A percentile compares a stretch with the other conserved stretches of the same genome.
phyloP scores from a whole-genome alignment of 306 rosid species.

The Coriaria nepalensis region DNA sequence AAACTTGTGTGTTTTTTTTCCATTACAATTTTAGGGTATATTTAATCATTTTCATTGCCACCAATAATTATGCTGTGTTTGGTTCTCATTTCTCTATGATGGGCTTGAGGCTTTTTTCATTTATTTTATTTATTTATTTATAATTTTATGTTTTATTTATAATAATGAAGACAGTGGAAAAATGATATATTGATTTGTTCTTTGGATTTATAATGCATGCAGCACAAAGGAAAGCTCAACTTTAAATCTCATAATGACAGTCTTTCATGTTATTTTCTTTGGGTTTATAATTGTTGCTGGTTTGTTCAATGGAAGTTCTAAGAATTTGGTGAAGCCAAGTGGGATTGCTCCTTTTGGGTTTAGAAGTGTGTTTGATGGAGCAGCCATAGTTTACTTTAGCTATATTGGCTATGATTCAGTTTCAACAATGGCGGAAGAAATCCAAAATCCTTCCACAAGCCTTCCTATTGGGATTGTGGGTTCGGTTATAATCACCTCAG shows the following conservation, averaged over 20 bases:
- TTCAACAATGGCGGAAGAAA: conserved; percentile 94
- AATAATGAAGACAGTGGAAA: conserved; percentile 17
- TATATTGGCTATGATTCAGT: conserved; percentile 93
- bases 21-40: too few relatives aligned
- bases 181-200: conserved; percentile 16
- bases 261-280: conserved; percentile 77
- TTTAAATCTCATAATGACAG: conserved; percentile 75
- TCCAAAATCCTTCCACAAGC: conserved; percentile 50
- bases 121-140: too few relatives aligned
- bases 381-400: conserved; percentile 81
- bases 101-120: background rate
- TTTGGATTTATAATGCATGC: conserved; percentile 17
- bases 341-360: conserved; percentile 70
- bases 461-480: conserved; percentile 86
- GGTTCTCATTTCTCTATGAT: too few relatives aligned
- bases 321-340: conserved; percentile 51
- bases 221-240: conserved; percentile 92
- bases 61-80: too few relatives aligned
- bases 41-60: too few relatives aligned
- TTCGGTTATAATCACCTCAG: conserved; percentile 69
- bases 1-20: background rate
- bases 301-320: conserved; percentile 47
- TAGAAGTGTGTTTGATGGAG: conserved; percentile 73
- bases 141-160: background rate
- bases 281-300: conserved; percentile 75